phyloP scores from a whole-genome alignment of 805 yeast species.

The Wickerhamiella sergipiensis region DNA sequence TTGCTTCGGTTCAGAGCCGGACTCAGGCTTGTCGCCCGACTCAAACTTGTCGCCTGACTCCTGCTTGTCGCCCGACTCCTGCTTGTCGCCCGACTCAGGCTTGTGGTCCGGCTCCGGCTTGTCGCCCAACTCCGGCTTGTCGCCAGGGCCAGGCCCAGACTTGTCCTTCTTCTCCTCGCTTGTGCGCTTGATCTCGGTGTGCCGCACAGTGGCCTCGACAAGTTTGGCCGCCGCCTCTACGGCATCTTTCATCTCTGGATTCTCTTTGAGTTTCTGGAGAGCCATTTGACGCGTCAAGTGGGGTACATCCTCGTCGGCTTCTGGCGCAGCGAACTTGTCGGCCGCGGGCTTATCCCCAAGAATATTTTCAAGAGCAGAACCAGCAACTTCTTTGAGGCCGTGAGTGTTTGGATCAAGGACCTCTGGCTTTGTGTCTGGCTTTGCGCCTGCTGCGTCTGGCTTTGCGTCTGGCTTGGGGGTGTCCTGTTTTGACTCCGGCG shows the following conservation, averaged over 20 bases:
- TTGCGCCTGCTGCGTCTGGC: no score
- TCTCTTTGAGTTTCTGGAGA: neutral
- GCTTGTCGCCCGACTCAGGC: neutral
- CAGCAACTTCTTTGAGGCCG: neutral
- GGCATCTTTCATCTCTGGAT: conserved; percentile 4
- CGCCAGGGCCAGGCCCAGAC: neutral
- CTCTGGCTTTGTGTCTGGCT: neutral
- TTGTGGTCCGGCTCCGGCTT: neutral
- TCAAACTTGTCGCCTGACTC: neutral
- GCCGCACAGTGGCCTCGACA: conserved; percentile 6
- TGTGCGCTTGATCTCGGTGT: neutral
- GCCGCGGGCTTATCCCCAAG: neutral
- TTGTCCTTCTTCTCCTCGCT: neutral
- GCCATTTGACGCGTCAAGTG: neutral
- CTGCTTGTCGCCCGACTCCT: no score
- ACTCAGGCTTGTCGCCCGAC: neutral
- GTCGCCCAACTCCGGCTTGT: no score
- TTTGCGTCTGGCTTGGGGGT: no score
- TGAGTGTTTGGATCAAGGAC: neutral
- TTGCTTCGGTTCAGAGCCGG: no score
- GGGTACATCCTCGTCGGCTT: neutral
- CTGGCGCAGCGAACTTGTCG: neutral
- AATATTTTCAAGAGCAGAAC: neutral
- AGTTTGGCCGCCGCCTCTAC: conserved; percentile 4
- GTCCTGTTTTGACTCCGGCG: no score